phyloP scores from a whole-genome alignment of 305 asterid genomes.

The Fraxinus nigra region DNA sequence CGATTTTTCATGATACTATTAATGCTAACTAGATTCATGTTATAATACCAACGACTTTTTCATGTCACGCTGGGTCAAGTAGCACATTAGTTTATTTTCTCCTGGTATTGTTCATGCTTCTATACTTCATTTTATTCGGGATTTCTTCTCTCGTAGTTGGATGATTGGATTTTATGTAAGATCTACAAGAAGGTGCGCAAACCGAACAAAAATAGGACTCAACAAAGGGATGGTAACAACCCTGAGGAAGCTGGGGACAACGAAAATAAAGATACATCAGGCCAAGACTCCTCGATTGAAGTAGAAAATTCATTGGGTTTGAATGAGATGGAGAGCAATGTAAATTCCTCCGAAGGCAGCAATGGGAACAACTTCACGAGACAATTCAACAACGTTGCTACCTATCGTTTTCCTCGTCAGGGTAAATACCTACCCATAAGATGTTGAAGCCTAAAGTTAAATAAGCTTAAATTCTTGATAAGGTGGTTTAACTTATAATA shows the following conservation, averaged over 20 bases:
- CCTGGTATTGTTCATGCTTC: neutral
- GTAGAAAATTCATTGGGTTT: neutral
- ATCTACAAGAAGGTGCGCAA: neutral
- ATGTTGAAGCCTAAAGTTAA: neutral
- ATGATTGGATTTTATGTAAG: slow-evolving; percentile 19
- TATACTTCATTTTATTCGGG: neutral
- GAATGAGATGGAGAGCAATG: neutral
- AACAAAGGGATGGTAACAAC: neutral
- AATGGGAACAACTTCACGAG: neutral
- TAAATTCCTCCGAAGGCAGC: neutral
- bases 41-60: neutral
- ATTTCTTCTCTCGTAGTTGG: slow-evolving; percentile 7
- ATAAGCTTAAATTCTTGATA: neutral
- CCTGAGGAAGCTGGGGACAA: neutral
- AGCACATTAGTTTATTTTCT: neutral
- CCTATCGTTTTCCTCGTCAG: neutral
- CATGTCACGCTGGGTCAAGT: neutral
- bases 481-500: neutral
- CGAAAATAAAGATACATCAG: neutral
- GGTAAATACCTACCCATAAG: neutral
- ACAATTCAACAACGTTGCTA: neutral
- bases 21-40: neutral
- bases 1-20: neutral
- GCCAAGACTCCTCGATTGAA: neutral
- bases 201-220: neutral